These are phyloP conservation scores for Aristolochia californica DNA, from an alignment of 164 flowering plant species.

Conservation along the genomic window DNA sequence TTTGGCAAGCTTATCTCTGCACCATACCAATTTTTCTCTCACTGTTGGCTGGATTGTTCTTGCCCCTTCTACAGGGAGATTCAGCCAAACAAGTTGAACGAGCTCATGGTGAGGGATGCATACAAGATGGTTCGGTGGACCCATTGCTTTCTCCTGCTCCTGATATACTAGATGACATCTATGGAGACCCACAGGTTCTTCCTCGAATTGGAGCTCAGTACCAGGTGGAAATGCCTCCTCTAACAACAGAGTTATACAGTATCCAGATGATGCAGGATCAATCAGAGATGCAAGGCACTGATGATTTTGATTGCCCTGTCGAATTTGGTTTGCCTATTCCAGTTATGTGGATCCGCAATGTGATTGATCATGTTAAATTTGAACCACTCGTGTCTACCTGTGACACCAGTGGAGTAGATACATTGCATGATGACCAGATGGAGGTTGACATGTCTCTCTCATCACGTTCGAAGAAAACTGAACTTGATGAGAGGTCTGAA, in stretches of 20 bases:
- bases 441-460: constrained; percentile 7
- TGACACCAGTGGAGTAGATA: constrained; percentile 6
- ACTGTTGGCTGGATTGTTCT: neutral
- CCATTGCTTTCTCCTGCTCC: constrained; percentile 20
- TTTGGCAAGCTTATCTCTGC: neutral
- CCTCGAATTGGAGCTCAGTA: constrained; percentile 70
- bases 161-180: constrained; percentile 17
- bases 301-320: constrained; percentile 13
- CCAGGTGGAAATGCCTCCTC: constrained; percentile 64
- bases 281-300: constrained; percentile 8
- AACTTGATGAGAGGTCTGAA: constrained; percentile 2
- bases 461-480: constrained; percentile 1
- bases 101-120: constrained; percentile 14
- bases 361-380: constrained; percentile 12
- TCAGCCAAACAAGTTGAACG: constrained; percentile 32
- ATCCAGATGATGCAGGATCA: constrained; percentile 6
- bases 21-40: neutral
- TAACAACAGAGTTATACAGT: constrained; percentile 18
- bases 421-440: constrained; percentile 3
- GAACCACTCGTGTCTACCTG: constrained; percentile 5
- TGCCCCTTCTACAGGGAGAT: neutral
- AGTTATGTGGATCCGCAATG: constrained; percentile 31
- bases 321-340: constrained; percentile 44
- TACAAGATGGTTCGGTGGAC: constrained; percentile 20
- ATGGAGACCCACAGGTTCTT: constrained; percentile 36